Evolutionary conservation across 257 asterid genomes (phyloP), one percentile per base, ranked within the genome.

Genomic region (Rubia yunnanensis): DNA sequence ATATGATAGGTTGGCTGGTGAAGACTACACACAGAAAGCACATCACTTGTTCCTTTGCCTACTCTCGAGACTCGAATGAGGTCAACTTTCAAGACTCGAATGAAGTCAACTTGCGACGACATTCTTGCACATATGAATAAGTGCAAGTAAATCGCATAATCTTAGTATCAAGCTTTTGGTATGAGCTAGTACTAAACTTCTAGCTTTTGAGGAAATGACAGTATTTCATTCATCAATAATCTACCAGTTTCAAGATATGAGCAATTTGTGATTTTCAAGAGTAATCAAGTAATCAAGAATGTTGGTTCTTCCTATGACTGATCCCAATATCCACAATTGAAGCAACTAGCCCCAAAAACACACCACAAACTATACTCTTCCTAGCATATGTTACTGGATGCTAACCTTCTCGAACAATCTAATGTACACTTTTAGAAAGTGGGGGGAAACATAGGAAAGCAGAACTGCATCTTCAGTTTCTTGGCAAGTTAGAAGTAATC

Each of bases 1-100:
- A 79, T 68, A 22, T 84, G 22, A 61, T 87, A 3, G 95, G 94
- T n/a, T 74, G 76, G 71, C 38, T 90, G 81, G 79, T 90, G 41
- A 79, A 78, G 84, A 78, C 85, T 5, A 80, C 67, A 50, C 92
- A 80, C 59, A 74, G 55, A 4, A 69, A 28, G 34, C 88, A 64
- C 31, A 64, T 81, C 48, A 79, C 84, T 1, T 90, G 97, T 64
- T 61, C 76, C n/a, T 75, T 88, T 15, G 30, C 77, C 30, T 65
- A 65, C 56, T 63, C 81, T n/a, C n/a, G 66, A 20, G 60, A 54
- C 69, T 60, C 79, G 49, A 68, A 65, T n/a, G 72, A 74, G 13
- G 14, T 82, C 53, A 67, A 67, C 60, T 60, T 81, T n/a, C 22
- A 65, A 23, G 60, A 54, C 67, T 63, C 78, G 60, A 73, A 65